Base-by-base conservation (phyloP, 257 asterid species). In the Perilla frutescens region DNA sequence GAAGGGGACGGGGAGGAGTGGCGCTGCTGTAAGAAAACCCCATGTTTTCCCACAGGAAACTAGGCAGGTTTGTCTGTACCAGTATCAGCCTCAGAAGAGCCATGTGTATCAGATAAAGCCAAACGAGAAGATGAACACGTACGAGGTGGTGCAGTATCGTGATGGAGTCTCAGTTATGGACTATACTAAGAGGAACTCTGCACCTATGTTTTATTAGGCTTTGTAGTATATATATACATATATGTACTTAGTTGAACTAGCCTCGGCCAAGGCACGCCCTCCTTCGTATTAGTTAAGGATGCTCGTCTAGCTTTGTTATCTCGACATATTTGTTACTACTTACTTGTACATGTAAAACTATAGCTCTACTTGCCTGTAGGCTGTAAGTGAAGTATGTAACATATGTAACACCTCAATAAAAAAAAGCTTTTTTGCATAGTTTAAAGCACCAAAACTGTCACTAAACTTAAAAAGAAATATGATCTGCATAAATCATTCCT, bases 151-250 rank as follows among this genome's bases (percentile, higher is more conserved):
- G 66, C 55, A 75, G 58, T 79, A 57, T 53, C 72, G 60, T 15
- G 75, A 80, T 53, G 80, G 77, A 15, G 41, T 7, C 8, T 0
- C 50, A 8, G 32, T 70, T 53, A 62, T 14, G 82, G 82, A 69
- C 62, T 66, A 75, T 73, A 14, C 79, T 11, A 71, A 68, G 56
- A 80, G 79, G 51, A 83, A 70, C 53, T 71, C 81, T 68, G 76
- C 67, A 68, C 72, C 79, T 60, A 63, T 43, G 81, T 75, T 71
- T 41, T 79, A 67, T 62, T 81, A 81, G 68, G 39, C 53, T 54
- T 6, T 62, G 0, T 40, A 12, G 7, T 11, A 12, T 8, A 2
- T 36, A 12, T 39, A 20, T 20, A 20, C 26, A 20, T 20, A 20
- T 20, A 3, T 3, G 1, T 36, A n/a, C 1, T 31, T 57, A 41